Percentiles rank a stretch among this genome's conserved stretches.
Conservation (phyloP, 2,329 filamentous ascomycete species). For the Alternaria brassicae region DNA sequence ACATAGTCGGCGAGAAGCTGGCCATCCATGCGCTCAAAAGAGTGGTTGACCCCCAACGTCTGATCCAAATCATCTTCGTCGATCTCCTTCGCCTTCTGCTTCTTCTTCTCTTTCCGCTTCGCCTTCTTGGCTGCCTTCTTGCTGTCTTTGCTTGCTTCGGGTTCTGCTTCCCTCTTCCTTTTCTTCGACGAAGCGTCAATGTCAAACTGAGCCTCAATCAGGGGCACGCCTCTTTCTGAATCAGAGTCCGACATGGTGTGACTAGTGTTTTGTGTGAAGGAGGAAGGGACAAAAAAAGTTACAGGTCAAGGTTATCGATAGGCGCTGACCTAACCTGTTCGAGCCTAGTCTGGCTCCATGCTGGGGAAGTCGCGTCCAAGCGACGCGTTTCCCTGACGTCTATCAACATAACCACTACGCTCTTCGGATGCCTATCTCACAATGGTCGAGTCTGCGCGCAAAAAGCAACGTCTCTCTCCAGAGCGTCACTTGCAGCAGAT, state of each 20-base stretch:
- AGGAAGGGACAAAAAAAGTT: constrained; percentile 34
- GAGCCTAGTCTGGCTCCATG: constrained; percentile 6
- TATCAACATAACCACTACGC: constrained; percentile 29
- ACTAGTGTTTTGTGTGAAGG: constrained; percentile 29
- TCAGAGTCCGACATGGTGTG: constrained; percentile 56
- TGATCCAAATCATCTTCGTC: constrained; percentile 65
- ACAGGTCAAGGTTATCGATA: constrained; percentile 44
- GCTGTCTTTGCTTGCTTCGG: constrained; percentile 40
- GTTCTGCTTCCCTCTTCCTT: constrained; percentile 51
- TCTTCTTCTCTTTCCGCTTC: constrained; percentile 63
- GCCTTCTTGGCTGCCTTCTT: constrained; percentile 48
- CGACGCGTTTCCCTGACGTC: constrained; percentile 31
- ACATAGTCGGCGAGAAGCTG: constrained; percentile 85
- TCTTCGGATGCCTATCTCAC: constrained; percentile 12
- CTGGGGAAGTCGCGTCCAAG: constrained; percentile 24
- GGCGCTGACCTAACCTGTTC: constrained; percentile 9
- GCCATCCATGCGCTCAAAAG: constrained; percentile 82
- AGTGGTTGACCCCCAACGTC: constrained; percentile 71
- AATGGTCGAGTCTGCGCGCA: constrained; percentile 49
- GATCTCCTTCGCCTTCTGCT: constrained; percentile 65
- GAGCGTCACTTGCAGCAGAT: constrained; percentile 39
- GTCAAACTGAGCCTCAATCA: constrained; percentile 54
- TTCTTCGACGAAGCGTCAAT: constrained; percentile 45
- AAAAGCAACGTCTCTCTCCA: constrained; percentile 45
- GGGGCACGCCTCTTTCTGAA: constrained; percentile 52